Evolutionary conservation across 1,284 basidiomycete species (phyloP).

Genomic region (Xerocomus minutiporus): DNA sequence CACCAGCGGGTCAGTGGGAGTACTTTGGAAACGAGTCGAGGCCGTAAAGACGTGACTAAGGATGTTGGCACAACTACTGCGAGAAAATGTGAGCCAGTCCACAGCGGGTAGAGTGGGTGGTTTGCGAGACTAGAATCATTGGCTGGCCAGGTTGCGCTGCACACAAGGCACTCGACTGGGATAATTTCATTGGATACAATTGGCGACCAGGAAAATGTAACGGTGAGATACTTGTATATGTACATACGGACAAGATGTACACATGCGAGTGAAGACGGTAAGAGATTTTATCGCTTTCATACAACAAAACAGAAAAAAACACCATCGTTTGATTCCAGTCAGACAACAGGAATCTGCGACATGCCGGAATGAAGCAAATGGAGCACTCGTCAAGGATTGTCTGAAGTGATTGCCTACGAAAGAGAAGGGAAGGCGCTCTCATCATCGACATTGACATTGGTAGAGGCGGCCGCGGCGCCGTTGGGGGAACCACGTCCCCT

Average conservation of each 20-base stretch:
- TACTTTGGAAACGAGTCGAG: slow-evolving; percentile 56
- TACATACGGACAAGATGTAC: slow-evolving; percentile 16
- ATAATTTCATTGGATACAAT: too few species aligned
- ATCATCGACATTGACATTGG: slow-evolving; percentile 76
- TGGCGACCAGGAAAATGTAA: not conserved
- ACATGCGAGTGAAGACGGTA: slow-evolving; percentile 3
- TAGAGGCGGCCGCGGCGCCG: slow-evolving; percentile 33
- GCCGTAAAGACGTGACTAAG: slow-evolving; percentile 7
- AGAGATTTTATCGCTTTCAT: slow-evolving; percentile 13
- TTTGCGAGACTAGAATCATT: slow-evolving; percentile 14
- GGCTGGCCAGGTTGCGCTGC: not conserved
- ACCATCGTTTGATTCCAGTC: slow-evolving; percentile 13
- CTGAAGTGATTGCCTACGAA: slow-evolving; percentile 39
- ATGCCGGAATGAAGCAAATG: slow-evolving; percentile 7
- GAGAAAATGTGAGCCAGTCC: not conserved
- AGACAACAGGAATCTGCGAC: slow-evolving; percentile 11
- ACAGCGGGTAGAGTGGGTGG: slow-evolving; percentile 1
- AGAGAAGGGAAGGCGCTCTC: slow-evolving; percentile 82
- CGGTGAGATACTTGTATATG: slow-evolving; percentile 7
- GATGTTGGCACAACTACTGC: slow-evolving; percentile 9
- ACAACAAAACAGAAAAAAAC: slow-evolving; percentile 10
- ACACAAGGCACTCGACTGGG: not conserved
- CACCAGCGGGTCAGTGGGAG: slow-evolving; percentile 82
- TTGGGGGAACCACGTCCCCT: slow-evolving; percentile 33
- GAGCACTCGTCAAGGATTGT: slow-evolving; percentile 2